Evolutionary conservation across 352 stramenopile species (phyloP), one percentile per base, ranked within the genome.

Genomic region (Aphanomyces cochlioides): DNA sequence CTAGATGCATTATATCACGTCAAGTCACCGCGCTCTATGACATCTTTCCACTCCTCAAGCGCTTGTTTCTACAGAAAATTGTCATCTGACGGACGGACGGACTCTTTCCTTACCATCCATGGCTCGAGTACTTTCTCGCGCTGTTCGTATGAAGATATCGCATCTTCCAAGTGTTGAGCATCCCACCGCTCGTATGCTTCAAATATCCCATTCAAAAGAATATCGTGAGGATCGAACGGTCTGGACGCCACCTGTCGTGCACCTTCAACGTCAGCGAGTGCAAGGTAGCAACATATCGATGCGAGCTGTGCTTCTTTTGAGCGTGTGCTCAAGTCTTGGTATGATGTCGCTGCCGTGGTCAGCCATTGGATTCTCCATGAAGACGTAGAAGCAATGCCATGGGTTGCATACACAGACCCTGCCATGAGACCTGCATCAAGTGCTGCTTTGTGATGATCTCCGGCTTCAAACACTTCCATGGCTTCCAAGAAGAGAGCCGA

Each of bases 161-260:
- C 64, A 21, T 28, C 40, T 8, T 54, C 36, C 15, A 70, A 17
- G 19, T 63, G 10, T 10, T 43, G 21, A 6, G 53, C n/a, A 13
- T 61, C 4, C 64, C 64, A 70, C 39, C 56, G 28, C 8, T 70
- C 64, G 21, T 70, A 70, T 40, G 64, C 64, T 17, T 47, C 54
- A 58, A 70, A 70, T n/a, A 70, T 7, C 6, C 34, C 36, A n/a
- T 63, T 47, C n/a, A 70, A 34, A 5, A 70, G 64, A 21, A 48
- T 15, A 36, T 70, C 64, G 4, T 28, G 21, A 8, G 54, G 17
- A 10, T 6, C 19, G 34, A 61, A 61, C 21, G 13, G 37, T 3
- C 28, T 61, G 1, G 34, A 10, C 7, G 21, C 13, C 7, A 37
- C 54, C 7, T 37, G 54, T 1, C 3, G 17, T 40, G 54, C 54